Evolutionary conservation across 2,329 filamentous ascomycete genomes (phyloP).

Genomic region (Trichoderma atrobrunneum): DNA sequence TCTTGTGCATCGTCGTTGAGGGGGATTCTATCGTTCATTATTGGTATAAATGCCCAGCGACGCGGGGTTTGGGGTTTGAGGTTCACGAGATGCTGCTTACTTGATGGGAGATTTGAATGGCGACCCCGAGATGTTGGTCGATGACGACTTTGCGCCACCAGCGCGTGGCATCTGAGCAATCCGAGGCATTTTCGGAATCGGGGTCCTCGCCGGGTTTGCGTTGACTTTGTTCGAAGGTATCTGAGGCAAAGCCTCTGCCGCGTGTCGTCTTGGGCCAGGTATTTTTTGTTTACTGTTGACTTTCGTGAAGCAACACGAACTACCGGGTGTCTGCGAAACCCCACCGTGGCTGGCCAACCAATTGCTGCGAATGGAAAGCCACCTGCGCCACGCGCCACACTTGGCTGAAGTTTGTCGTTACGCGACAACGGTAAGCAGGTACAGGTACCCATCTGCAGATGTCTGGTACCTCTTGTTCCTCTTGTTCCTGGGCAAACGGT

Average conservation of each 20-base stretch:
- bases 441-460: not conserved
- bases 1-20: conserved; percentile 94
- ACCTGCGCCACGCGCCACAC: conserved; percentile 7
- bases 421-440: not conserved
- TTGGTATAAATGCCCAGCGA: not conserved
- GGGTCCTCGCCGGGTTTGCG: not conserved
- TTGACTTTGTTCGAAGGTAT: not conserved
- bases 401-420: not conserved
- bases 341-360: not conserved
- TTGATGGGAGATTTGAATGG: conserved; percentile 58
- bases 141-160: conserved; percentile 46
- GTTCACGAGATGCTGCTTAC: conserved; percentile 42
- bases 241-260: conserved; percentile 15
- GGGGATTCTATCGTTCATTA: conserved; percentile 64
- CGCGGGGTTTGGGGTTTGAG: not conserved
- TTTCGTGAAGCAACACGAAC: conserved; percentile 7
- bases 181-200: conserved; percentile 48
- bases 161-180: conserved; percentile 54
- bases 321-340: not conserved
- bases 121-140: conserved; percentile 44
- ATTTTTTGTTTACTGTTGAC: conserved; percentile 17
- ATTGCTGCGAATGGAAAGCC: not conserved
- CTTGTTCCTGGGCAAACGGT: not conserved
- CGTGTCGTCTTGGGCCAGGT: not conserved
- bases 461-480: not conserved